These are phyloP conservation scores for Scytalidium sp. DNA, from an alignment of 2,329 filamentous ascomycete genomes.

Conservation along the genomic window DNA sequence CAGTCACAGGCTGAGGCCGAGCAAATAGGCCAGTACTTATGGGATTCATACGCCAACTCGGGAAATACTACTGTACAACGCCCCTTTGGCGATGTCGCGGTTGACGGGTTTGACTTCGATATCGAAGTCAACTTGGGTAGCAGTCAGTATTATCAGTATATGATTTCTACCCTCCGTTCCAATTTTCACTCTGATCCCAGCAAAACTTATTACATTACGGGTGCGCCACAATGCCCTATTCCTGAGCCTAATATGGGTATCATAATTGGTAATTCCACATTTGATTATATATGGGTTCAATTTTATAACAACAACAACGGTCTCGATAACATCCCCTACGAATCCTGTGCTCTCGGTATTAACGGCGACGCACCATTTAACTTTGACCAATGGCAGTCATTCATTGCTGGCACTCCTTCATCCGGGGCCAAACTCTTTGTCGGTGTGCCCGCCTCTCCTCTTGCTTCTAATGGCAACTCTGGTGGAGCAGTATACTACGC, in stretches of 20 bases:
- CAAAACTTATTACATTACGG: constrained; percentile 43
- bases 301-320: constrained; percentile 39
- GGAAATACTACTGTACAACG: constrained; percentile 30
- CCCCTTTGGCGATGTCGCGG: constrained; percentile 43
- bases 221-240: constrained; percentile 43
- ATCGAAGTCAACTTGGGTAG: constrained; percentile 33
- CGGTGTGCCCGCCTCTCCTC: constrained; percentile 26
- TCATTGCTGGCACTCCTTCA: constrained; percentile 23
- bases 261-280: constrained; percentile 35
- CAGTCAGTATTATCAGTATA: constrained; percentile 22
- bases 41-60: constrained; percentile 41
- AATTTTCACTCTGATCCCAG: constrained; percentile 31
- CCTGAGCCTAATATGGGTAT: constrained; percentile 40
- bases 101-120: constrained; percentile 53
- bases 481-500: constrained; percentile 32
- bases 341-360: constrained; percentile 6
- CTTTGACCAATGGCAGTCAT: constrained; percentile 24
- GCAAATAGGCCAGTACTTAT: constrained; percentile 40
- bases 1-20: constrained; percentile 34
- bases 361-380: constrained; percentile 20
- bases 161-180: constrained; percentile 24
- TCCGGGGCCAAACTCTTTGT: constrained; percentile 26
- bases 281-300: constrained; percentile 42
- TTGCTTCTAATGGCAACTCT: constrained; percentile 32
- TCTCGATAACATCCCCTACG: constrained; percentile 12